Evolutionary conservation across 2,329 filamentous ascomycete species (phyloP).

Genomic region (Fusarium armeniacum): DNA sequence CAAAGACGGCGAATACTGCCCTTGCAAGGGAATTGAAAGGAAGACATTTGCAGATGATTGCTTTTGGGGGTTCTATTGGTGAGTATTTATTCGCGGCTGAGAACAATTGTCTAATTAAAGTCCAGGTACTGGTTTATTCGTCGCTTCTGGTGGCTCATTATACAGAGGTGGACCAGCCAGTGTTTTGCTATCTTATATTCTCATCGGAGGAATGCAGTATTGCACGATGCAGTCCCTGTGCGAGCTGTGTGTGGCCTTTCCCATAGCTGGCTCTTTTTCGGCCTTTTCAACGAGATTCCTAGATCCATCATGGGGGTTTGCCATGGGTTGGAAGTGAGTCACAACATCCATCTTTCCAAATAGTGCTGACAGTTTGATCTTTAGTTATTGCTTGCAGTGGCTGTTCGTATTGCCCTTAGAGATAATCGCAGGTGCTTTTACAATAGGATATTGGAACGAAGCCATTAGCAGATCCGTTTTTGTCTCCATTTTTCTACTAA

Average conservation of each 20-base stretch:
- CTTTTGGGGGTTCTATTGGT: slow-evolving; percentile 92
- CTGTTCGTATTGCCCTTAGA: slow-evolving; percentile 85
- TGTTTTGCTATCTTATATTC: slow-evolving; percentile 78
- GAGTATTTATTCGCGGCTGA: slow-evolving; percentile 35
- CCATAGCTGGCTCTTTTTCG: slow-evolving; percentile 91
- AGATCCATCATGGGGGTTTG: slow-evolving; percentile 94
- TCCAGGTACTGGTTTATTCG: slow-evolving; percentile 84
- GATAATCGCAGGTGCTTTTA: slow-evolving; percentile 87
- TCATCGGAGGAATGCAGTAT: slow-evolving; percentile 90
- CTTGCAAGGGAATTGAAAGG: slow-evolving; percentile 84
- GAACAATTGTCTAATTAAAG: background rate
- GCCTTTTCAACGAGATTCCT: slow-evolving; percentile 95
- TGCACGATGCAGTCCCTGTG: slow-evolving; percentile 93
- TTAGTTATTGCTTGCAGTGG: slow-evolving; percentile 88
- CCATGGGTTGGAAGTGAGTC: slow-evolving; percentile 91
- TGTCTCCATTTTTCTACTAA: slow-evolving; percentile 82
- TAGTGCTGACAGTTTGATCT: background rate
- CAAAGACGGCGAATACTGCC: slow-evolving; percentile 82
- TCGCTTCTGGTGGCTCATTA: slow-evolving; percentile 82
- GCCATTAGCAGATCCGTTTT: slow-evolving; percentile 77
- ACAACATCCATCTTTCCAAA: accelerated
- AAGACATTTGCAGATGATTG: slow-evolving; percentile 96
- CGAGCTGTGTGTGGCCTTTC: slow-evolving; percentile 91
- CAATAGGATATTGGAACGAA: slow-evolving; percentile 83
- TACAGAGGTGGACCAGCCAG: slow-evolving; percentile 83